Evolutionary conservation across 1,139 yeast species (phyloP).

Genomic region (Diutina siamensis): DNA sequence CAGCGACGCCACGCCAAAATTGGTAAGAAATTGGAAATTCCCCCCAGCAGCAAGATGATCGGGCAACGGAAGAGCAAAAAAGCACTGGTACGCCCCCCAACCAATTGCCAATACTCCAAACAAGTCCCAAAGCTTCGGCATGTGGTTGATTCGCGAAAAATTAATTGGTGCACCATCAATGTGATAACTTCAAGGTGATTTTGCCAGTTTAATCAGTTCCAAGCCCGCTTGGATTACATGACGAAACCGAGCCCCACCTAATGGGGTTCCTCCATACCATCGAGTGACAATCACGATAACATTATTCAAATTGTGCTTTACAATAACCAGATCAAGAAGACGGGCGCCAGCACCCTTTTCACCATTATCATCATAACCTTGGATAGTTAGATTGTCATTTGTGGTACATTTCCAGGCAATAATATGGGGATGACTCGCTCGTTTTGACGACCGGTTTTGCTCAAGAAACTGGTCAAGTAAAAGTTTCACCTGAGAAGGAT

Average conservation of each 20-base stretch:
- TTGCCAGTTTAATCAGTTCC: slow-evolving; percentile 13
- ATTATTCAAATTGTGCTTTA: slow-evolving; percentile 34
- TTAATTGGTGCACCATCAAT: too few relatives aligned
- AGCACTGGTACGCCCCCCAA: slow-evolving; percentile 5
- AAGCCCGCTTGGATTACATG: slow-evolving; percentile 44
- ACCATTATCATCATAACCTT: slow-evolving; percentile 51
- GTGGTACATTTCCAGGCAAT: slow-evolving; percentile 43
- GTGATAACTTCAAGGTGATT: too few relatives aligned
- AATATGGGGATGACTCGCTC: slow-evolving; percentile 57
- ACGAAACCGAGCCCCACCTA: slow-evolving; percentile 55
- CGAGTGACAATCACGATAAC: slow-evolving; percentile 52
- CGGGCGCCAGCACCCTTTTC: slow-evolving; percentile 57
- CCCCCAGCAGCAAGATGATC: slow-evolving; percentile 13
- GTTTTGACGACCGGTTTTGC: slow-evolving; percentile 29
- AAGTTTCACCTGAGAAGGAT: slow-evolving; percentile 25
- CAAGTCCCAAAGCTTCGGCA: background rate
- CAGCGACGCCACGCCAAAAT: slow-evolving; percentile 12
- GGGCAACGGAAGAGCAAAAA: slow-evolving; percentile 12
- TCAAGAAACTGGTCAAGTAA: slow-evolving; percentile 25
- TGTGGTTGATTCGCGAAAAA: too few relatives aligned
- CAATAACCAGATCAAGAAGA: slow-evolving; percentile 33
- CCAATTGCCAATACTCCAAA: background rate
- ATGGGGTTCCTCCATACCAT: slow-evolving; percentile 64
- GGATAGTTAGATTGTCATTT: slow-evolving; percentile 22
- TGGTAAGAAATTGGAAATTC: slow-evolving; percentile 16